Evolutionary conservation across 495 filamentous ascomycete species (phyloP).

Genomic region (Achaetomiella virescens): DNA sequence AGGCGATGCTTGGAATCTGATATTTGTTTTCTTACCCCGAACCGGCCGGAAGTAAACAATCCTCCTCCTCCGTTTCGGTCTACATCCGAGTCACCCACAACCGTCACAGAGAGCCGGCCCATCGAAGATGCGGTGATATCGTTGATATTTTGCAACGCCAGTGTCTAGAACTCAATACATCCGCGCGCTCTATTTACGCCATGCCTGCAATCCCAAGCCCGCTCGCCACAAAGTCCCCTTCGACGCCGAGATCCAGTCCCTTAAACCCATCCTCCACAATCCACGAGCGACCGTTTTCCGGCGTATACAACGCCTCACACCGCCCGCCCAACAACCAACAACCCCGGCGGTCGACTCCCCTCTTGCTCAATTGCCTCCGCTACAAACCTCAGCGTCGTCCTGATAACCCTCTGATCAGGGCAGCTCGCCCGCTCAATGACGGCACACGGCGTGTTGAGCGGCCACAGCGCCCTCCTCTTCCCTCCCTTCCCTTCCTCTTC

Average conservation of each 20-base stretch:
- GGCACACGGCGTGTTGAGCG: conserved; percentile 68
- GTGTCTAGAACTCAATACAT: neutral
- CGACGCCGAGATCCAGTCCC: conserved; percentile 46
- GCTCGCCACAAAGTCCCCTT: conserved; percentile 3
- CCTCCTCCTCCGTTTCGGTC: no score
- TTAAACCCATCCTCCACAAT: conserved; percentile 80
- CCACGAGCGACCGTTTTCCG: conserved; percentile 58
- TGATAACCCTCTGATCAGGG: conserved; percentile 86
- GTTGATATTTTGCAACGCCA: no score
- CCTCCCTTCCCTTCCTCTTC: conserved; percentile 3
- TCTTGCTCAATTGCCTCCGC: conserved; percentile 80
- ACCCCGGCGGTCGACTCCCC: conserved; percentile 80
- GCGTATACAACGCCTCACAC: conserved; percentile 66
- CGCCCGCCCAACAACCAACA: conserved; percentile 83
- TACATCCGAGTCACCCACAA: no score
- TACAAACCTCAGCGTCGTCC: conserved; percentile 75
- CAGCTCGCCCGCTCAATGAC: conserved; percentile 94
- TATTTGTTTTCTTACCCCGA: no score
- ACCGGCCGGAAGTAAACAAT: no score
- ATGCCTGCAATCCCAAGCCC: conserved; percentile 12
- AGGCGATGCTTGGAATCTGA: no score
- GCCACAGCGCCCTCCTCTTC: conserved; percentile 36
- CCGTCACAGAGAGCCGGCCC: no score
- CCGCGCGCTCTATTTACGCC: neutral
- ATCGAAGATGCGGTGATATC: no score